Evolutionary conservation across 1,284 basidiomycete species (phyloP), one percentile per base, ranked within the genome.

Genomic region (Sphaerobolus stellatus): DNA sequence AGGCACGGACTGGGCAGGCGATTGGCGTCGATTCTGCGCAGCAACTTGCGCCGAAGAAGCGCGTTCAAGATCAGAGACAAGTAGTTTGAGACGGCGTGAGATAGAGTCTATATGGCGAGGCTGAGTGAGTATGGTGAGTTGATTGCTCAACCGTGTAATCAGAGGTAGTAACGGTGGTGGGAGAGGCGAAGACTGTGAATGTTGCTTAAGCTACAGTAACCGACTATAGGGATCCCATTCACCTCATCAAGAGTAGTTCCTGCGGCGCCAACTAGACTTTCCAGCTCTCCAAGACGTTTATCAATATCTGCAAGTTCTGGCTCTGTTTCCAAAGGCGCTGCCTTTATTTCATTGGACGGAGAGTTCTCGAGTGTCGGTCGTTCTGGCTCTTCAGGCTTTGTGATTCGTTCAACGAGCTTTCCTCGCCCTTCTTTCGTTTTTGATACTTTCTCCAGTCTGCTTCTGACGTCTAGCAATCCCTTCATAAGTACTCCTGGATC

Each of bases 41-140:
- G 75, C 20, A 25, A 29, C 46, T 22, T 56, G 53, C 18, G 72
- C 67, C 45, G 80, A 79, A 51, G 89, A 86, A 1, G 88, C 83
- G 18, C 94, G 85, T 57, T 98, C 96, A 53, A 99, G 82, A 68
- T 99, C 96, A 0, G 93, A 89, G 7, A 96, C 80, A 16, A 98
- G 83, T 8, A 98, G 77, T 66, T 98, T 99, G 61, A 98, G 84
- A 7, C 96, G 86, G 16, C 95, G 84, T 1, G 94, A 94, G 59
- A 98, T 91, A n/a, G 93, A 90, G 69, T 99, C 96, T 34, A 99
- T 87, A 68, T 99, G 95, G 5, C 94, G 86, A 0, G 97, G 96
- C 74, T 98, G 94, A 0, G 94, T 92, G 49, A 99, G 83, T 14
- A 98, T 78, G 2, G 86, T 84, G 28, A 98, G 76, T 70, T 94